Base-by-base conservation (phyloP, 1,284 basidiomycete genomes). In the Trichosporon coremiiforme region DNA sequence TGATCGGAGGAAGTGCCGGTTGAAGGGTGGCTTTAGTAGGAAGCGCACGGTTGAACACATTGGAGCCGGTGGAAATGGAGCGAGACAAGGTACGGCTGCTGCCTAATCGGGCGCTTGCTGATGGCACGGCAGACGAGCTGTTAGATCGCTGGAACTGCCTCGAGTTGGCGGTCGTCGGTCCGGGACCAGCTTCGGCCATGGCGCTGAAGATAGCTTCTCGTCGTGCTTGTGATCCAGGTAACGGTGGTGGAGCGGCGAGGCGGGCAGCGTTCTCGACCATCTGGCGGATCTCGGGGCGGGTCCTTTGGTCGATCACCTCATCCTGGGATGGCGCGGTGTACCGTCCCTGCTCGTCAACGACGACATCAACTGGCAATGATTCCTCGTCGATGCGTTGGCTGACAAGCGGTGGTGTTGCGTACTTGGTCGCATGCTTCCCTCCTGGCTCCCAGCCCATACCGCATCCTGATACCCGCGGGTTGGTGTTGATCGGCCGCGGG, bases 401-500 rank as follows among this genome's bases (percentile, higher is more conserved):
- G 25, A 35, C 25, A 50, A 66, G 62, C 41, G 50, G 65, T 20
- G 64, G 47, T 35, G 50, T 47, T 35, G 10, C 66, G 0, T 60
- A 25, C 12, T 67, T 47, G 1, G 33, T 22, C 0, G 33, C 31
- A 38, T 69, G 53, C 64, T 82, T 80, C 0, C 80, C 79, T 13
- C 77, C 77, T 36, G 76, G 47, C 69, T 78, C 79, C 76, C 78
- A 80, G 7, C 80, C 80, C 57, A 82, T 79, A 12, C 77, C 79
- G 9, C 73, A 73, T 8, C 31, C 67, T 13, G 69, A 70, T 2
- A 73, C 73, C 25, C 78, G 62, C 7, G 80, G 80, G 64, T 78
- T 75, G 3, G 78, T 79, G 66, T 80, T 80, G n/a, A 82, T 41
- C 8, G 80, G 78, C 53, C 72, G 41, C 9, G 80, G 79, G 9